A percentile compares a stretch with the other conserved stretches of the same genome.
Conservation (phyloP, 495 filamentous ascomycete genomes). For the Trichoderma virens region DNA sequence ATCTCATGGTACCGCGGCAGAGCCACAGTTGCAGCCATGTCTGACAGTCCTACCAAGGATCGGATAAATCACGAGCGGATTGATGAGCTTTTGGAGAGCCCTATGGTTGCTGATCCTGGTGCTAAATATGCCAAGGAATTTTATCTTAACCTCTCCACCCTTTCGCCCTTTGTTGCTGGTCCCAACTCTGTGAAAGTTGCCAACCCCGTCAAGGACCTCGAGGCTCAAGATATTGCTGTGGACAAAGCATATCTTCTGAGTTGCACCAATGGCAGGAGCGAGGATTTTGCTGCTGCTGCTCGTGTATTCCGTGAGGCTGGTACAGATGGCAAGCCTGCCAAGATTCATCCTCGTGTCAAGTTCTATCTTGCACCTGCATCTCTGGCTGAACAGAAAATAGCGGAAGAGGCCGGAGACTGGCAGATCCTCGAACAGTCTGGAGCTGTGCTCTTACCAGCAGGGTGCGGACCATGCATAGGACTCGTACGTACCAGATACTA, state of each 20-base stretch:
- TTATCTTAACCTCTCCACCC: conserved; percentile 67
- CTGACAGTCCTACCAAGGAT: conserved; percentile 14
- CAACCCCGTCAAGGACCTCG: conserved; percentile 70
- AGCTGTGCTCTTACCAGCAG: conserved; percentile 63
- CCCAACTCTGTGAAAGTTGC: conserved; percentile 89
- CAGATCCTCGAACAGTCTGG: conserved; percentile 74
- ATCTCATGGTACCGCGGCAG: conserved; percentile 70
- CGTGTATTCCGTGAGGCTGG: conserved; percentile 78
- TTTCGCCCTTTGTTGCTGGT: conserved; percentile 81
- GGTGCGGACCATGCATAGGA: conserved; percentile 88
- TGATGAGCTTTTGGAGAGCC: conserved; percentile 62
- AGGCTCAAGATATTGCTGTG: conserved; percentile 61
- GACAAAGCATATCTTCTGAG: conserved; percentile 86
- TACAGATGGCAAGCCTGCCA: conserved; percentile 47
- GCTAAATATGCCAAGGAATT: conserved; percentile 80
- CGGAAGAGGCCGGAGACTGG: conserved; percentile 87
- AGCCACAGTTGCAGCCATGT: conserved; percentile 58
- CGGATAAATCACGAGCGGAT: conserved; percentile 63
- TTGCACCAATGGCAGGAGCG: conserved; percentile 82
- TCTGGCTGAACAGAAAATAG: conserved; percentile 63
- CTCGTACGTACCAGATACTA: too few species aligned
- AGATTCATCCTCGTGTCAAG: conserved; percentile 69
- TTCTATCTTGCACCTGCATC: conserved; percentile 93
- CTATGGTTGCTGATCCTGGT: conserved; percentile 61
- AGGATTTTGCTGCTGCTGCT: conserved; percentile 77